Conservation (phyloP, 2,329 filamentous ascomycete species). For the Podosphaera xanthii region DNA sequence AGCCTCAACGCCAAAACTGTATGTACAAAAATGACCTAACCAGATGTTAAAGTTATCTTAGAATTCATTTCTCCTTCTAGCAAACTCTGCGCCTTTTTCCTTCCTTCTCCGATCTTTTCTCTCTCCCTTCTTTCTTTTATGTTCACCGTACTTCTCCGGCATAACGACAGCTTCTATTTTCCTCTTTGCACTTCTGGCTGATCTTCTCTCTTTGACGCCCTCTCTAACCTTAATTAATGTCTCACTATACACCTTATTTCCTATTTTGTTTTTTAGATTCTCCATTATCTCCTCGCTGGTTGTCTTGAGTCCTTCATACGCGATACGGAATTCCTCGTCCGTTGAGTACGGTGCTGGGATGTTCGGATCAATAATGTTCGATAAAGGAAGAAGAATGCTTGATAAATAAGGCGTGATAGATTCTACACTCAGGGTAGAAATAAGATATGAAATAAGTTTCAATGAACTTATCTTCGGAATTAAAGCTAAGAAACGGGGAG, state of each 20-base stretch:
- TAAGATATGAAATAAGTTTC: constrained; percentile 48
- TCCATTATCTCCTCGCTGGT: constrained; percentile 61
- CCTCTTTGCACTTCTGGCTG: constrained; percentile 59
- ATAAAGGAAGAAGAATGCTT: constrained; percentile 42
- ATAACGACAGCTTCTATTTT: constrained; percentile 68
- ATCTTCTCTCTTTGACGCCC: constrained; percentile 45
- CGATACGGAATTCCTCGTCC: constrained; percentile 44
- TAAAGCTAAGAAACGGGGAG: constrained; percentile 36
- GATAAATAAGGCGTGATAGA: constrained; percentile 40
- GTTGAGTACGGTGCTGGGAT: constrained; percentile 50
- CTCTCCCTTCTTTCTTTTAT: constrained; percentile 67
- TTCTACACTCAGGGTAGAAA: constrained; percentile 32
- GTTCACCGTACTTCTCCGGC: constrained; percentile 54
- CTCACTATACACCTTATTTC: constrained; percentile 56
- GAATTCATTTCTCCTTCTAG: constrained; percentile 17
- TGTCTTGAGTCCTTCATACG: constrained; percentile 46
- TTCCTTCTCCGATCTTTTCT: constrained; percentile 67
- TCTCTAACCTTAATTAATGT: constrained; percentile 51
- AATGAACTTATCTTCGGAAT: constrained; percentile 56
- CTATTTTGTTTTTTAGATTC: constrained; percentile 62
- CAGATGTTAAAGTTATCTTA: constrained; percentile 1
- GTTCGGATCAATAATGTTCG: constrained; percentile 62
- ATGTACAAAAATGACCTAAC: not conserved
- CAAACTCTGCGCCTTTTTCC: constrained; percentile 51
- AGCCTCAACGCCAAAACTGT: not conserved